Percentiles rank a stretch among this genome's conserved stretches.
Evolutionary conservation across 2,329 filamentous ascomycete species (phyloP).

Genomic region (Colletotrichum sp.): DNA sequence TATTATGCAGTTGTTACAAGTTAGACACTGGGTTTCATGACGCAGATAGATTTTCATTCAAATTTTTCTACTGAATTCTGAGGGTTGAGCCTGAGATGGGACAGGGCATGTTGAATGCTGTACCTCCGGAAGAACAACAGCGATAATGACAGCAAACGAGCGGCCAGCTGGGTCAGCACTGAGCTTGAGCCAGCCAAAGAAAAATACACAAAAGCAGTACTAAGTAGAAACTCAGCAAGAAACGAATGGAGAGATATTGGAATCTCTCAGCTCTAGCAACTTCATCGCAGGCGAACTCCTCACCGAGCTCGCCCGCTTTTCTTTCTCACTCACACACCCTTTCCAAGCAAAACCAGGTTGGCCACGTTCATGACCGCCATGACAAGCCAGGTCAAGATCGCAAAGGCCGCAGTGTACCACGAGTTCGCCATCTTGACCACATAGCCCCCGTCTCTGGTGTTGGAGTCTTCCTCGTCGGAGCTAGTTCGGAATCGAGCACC

Average conservation of each 20-base stretch:
- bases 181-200: not conserved
- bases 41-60: not conserved
- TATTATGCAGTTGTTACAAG: fast-evolving
- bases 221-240: not conserved
- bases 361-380: constrained; percentile 84
- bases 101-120: not conserved
- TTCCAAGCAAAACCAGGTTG: constrained; percentile 68
- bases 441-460: constrained; percentile 21
- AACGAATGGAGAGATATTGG: not conserved
- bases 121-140: not conserved
- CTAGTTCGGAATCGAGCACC: constrained; percentile 37
- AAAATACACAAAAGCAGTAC: not conserved
- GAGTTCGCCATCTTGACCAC: constrained; percentile 73
- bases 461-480: constrained; percentile 25
- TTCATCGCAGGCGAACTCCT: not conserved
- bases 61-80: not conserved
- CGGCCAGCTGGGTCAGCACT: not conserved
- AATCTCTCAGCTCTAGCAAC: not conserved
- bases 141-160: not conserved
- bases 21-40: fast-evolving
- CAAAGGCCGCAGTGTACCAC: constrained; percentile 64
- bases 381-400: constrained; percentile 70
- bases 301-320: not conserved
- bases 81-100: not conserved
- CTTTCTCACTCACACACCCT: not conserved